Evolutionary conservation across 352 stramenopile genomes (phyloP), one percentile per base, ranked within the genome.

Genomic region (Pythium scleroteichum): DNA sequence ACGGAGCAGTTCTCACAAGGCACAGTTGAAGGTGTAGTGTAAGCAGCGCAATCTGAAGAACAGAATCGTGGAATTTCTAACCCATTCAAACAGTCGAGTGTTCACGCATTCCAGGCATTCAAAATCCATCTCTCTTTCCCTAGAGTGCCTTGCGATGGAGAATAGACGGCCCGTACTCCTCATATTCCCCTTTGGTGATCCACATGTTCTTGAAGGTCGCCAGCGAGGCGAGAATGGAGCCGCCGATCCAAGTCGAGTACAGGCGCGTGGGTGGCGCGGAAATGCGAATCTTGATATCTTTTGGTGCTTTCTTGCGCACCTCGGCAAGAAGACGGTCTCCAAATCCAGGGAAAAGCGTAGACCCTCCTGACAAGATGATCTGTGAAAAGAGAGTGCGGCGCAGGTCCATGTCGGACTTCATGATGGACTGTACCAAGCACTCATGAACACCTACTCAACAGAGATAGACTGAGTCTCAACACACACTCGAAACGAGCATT

Each of bases 171-270:
- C 97, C 97, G 70, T 96, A 96, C 78, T 99, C 97, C 48, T 99
- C 97, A 72, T 99, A 99, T 78, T 99, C 97, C 49, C 82, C 87
- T 78, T 98, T 99, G 46, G 94, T 98, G 72, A 99, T 98, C 96
- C 96, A 99, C 96, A 99, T 99, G 64, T 99, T 97, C 77, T 98
- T 96, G 82, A 99, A 99, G 22, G 92, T 99, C 47, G 94, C 96
- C 23, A 99, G 83, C 58, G 92, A 98, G 26, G 89, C 96, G 33
- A 99, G 77, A 73, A 99, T 99, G 64, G 95, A 99, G 22, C 96
- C 97, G 45, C 97, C 97, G 57, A 99, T 89, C 97, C 97, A 99
- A 24, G 95, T 97, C 16, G 95, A 98, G 69, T 98, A 88, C 35
- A 97, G 89, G 19, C 97, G 87, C 59, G 98, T 97, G 29, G 95